Evolutionary conservation across 805 yeast species (phyloP), one percentile per base, ranked within the genome.

Genomic region (Ogataea pini): DNA sequence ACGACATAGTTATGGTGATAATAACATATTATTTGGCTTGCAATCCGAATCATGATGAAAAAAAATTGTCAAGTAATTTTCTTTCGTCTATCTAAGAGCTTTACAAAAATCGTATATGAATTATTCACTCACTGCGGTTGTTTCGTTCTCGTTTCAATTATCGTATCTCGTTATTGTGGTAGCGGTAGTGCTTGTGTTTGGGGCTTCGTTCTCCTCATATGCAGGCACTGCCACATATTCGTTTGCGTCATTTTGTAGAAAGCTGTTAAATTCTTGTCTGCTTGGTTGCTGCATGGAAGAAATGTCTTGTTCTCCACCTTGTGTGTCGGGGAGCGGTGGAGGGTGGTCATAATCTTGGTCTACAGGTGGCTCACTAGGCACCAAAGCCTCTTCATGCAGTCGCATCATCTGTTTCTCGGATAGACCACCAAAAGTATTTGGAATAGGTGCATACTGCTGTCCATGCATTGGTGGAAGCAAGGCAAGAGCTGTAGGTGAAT

Each of bases 341-440:
- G 55, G 56, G 16, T 31, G 56, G 4, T 40, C 46, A 22, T 46
- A 44, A 33, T 47, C 52, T 27, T 36, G 33, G 14, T 37, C 46
- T 3, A 20, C 22, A 3, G 56, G 56, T 19, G 82, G 82, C 33
- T 71, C 85, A 2, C 89, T 82, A 0, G 92, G 91, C 18, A 84
- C 58, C 36, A 85, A 67, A 4, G 85, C 76, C 39, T 76, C 75
- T 60, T 85, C 91, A 41, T 73, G 73, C 3, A 72, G 64, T 48
- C 73, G 68, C 56, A 83, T 63, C 13, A 74, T 58, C 51, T 83
- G 85, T 61, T 86, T 85, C 50, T 85, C 92, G 1, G 81, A 62
- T 29, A 76, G 41, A n/a, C 59, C 56, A 9, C 44, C 17, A 1
- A 47, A 14, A 29, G 20, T 28, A 20, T 53, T 49, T 7, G 55